Conservation (phyloP, 2,329 filamentous ascomycete genomes). For the Aspergillus nomiae region DNA sequence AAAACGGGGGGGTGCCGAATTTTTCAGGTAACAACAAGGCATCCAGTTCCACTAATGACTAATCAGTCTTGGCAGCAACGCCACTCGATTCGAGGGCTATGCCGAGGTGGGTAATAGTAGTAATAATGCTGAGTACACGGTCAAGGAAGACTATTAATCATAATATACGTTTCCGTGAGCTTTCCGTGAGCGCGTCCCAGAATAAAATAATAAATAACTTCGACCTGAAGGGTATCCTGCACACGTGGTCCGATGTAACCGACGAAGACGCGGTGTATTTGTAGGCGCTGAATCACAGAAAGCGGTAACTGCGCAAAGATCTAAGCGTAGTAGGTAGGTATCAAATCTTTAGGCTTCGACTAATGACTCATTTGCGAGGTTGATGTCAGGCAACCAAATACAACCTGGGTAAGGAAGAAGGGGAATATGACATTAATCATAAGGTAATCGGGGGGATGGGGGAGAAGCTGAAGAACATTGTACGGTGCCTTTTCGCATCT, state of each 20-base stretch:
- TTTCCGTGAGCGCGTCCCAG: not conserved
- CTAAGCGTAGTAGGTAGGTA: not conserved
- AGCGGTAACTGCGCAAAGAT: conserved; percentile 6
- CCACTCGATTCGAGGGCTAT: conserved; percentile 17
- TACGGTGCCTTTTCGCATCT: not conserved
- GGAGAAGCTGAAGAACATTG: not conserved
- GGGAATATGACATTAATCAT: not conserved
- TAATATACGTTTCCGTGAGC: not conserved
- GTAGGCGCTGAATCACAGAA: conserved; percentile 11
- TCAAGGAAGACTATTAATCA: not conserved
- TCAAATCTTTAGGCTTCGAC: conserved; percentile 13
- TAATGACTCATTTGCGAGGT: conserved; percentile 14
- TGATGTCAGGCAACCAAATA: conserved; percentile 17
- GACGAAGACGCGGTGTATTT: conserved; percentile 14
- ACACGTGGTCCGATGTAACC: conserved; percentile 17
- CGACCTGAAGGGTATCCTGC: conserved; percentile 8
- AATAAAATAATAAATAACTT: not conserved
- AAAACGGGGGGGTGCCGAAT: conserved; percentile 26
- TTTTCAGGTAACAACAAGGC: conserved; percentile 32
- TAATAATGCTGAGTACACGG: not conserved
- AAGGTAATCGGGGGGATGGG: not conserved
- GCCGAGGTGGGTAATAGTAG: not conserved
- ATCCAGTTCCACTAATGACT: conserved; percentile 21
- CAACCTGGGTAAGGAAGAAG: not conserved
- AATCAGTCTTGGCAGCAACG: conserved; percentile 22